Evolutionary conservation across 441 rosid genomes (phyloP).

Genomic region (Pelargonium myrrhifolium): DNA sequence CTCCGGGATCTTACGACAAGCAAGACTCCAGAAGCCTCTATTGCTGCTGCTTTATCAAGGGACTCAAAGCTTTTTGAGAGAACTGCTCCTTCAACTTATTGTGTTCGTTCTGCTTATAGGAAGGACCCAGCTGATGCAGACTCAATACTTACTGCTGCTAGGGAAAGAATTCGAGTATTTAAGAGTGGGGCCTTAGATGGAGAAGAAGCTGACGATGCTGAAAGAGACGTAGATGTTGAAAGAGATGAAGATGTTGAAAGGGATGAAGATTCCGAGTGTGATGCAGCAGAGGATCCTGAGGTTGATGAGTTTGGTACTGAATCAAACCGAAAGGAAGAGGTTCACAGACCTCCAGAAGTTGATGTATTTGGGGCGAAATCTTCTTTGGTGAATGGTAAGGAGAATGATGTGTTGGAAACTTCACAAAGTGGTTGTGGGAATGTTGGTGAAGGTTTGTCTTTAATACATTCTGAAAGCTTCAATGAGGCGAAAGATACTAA

Average conservation of each 20-base stretch:
- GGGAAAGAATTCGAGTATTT: conserved; percentile 57
- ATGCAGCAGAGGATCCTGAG: conserved; percentile 58
- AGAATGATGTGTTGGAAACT: conserved; percentile 27
- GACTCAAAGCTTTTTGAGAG: conserved; percentile 85
- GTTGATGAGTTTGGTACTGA: conserved; percentile 67
- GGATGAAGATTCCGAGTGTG: conserved; percentile 82
- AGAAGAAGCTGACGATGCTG: conserved; percentile 81
- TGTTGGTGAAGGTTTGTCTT: conserved; percentile 27
- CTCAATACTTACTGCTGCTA: conserved; percentile 61
- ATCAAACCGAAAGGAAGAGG: conserved; percentile 33
- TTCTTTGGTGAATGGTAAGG: conserved; percentile 34
- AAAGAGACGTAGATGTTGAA: conserved; percentile 67
- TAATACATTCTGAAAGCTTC: conserved; percentile 25
- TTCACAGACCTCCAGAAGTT: conserved; percentile 28
- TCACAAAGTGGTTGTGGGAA: conserved; percentile 30
- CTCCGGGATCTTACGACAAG: conserved; percentile 81
- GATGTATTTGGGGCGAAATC: conserved; percentile 22
- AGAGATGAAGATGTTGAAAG: conserved; percentile 82
- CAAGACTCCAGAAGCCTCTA: conserved; percentile 89
- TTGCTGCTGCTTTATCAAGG: conserved; percentile 85
- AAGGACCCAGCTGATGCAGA: conserved; percentile 64
- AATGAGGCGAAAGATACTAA: conserved; percentile 24
- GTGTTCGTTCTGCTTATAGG: conserved; percentile 72
- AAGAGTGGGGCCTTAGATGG: conserved; percentile 62
- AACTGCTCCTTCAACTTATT: conserved; percentile 85